These are phyloP conservation scores for Bonnemaisonia californica DNA, from an alignment of 31 red algal species.

Conservation along the genomic window DNA sequence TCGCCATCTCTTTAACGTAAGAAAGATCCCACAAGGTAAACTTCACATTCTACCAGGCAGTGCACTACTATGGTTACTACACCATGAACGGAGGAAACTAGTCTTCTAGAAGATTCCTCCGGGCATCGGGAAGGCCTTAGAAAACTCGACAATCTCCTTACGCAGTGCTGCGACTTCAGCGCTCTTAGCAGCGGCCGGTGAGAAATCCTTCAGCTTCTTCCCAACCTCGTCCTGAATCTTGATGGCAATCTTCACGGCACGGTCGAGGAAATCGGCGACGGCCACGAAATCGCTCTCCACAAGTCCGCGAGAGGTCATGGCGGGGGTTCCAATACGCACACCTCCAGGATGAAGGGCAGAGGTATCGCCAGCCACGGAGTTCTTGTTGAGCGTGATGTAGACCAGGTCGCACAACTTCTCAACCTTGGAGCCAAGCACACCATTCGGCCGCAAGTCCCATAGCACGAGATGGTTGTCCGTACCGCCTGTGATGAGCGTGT, in stretches of 20 bases:
- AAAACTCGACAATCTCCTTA: constrained; percentile 78
- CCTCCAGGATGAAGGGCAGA: constrained; percentile 92
- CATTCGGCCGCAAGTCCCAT: constrained; percentile 83
- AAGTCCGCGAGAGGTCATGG: constrained; percentile 90
- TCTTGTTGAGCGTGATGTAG: constrained; percentile 98
- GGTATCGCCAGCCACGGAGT: constrained; percentile 88
- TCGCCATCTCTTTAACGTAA: no score
- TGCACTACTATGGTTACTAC: no score
- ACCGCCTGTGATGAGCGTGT: constrained; percentile 90
- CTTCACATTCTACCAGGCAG: no score
- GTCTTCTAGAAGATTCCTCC: constrained; percentile 61
- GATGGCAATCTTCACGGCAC: constrained; percentile 68
- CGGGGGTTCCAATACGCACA: constrained; percentile 95
- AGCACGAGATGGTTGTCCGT: constrained; percentile 99
- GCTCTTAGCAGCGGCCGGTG: constrained; percentile 60
- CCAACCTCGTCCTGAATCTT: constrained; percentile 83
- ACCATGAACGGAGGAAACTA: no score
- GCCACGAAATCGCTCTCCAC: constrained; percentile 75
- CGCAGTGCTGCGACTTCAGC: constrained; percentile 61
- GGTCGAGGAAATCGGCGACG: constrained; percentile 77
- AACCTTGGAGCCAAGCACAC: constrained; percentile 85
- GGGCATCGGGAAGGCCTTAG: constrained; percentile 90
- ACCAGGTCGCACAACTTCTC: constrained; percentile 90
- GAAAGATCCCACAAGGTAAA: no score
- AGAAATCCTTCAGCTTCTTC: constrained; percentile 95